These are phyloP conservation scores for Pelargonium nanum DNA, from an alignment of 345 rosid genomes.

Conservation along the genomic window DNA sequence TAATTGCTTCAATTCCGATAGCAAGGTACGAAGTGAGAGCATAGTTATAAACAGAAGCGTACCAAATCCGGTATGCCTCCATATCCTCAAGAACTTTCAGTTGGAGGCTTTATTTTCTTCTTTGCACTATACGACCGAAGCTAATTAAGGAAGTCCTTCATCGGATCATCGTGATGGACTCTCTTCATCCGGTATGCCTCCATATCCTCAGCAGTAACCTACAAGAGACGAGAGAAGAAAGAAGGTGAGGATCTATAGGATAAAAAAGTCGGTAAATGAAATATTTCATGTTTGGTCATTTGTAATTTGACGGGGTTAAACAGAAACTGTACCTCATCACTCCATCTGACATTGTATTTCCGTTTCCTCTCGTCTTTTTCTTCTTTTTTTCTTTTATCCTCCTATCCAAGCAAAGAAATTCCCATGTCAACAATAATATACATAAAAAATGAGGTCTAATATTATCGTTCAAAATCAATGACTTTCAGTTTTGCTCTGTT, in stretches of 20 bases:
- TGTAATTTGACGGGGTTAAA: not conserved
- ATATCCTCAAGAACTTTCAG: not conserved
- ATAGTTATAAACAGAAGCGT: no score
- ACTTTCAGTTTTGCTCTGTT: no score
- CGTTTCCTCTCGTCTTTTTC: slow-evolving; percentile 60
- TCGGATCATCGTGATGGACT: slow-evolving; percentile 63
- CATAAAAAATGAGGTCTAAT: not conserved
- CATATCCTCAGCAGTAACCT: slow-evolving; percentile 73
- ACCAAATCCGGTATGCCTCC: not conserved
- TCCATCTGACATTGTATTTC: slow-evolving; percentile 47
- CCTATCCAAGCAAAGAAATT: slow-evolving; percentile 24
- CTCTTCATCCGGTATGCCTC: slow-evolving; percentile 75
- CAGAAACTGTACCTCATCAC: slow-evolving; percentile 35
- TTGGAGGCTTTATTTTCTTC: no score
- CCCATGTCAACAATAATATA: not conserved
- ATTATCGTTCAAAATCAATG: not conserved
- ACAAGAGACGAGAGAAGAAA: not conserved
- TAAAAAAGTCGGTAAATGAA: no score
- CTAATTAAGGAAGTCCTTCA: slow-evolving; percentile 38
- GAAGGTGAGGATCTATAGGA: not conserved
- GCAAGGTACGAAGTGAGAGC: no score
- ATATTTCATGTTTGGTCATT: not conserved
- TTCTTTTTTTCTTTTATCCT: slow-evolving; percentile 42
- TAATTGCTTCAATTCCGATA: no score
- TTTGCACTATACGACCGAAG: not conserved